Evolutionary conservation across 1,284 basidiomycete genomes (phyloP).

Genomic region (Boletellus deceptivus): DNA sequence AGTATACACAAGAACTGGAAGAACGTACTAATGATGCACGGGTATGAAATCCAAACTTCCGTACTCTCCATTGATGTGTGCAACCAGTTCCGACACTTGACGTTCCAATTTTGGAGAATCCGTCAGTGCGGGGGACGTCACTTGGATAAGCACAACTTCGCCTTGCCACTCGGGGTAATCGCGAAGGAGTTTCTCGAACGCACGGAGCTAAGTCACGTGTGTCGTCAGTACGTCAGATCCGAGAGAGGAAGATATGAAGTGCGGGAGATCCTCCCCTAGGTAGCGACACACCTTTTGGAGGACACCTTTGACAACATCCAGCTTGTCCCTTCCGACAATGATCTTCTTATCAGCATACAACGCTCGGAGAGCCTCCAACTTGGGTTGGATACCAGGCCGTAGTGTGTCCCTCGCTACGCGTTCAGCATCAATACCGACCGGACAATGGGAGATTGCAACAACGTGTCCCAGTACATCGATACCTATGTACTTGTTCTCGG

Average conservation of each 20-base stretch:
- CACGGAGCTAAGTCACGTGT: conserved; percentile 63
- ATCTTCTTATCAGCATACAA: conserved; percentile 98
- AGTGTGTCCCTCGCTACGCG: conserved; percentile 84
- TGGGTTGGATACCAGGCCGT: conserved; percentile 83
- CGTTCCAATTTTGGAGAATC: conserved; percentile 94
- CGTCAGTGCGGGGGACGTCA: conserved; percentile 92
- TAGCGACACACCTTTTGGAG: conserved; percentile 75
- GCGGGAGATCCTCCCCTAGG: neutral
- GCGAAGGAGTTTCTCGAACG: conserved; percentile 92
- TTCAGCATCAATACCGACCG: conserved; percentile 96
- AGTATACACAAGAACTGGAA: conserved; percentile 49
- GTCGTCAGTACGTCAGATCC: conserved; percentile 6
- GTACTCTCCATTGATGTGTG: conserved; percentile 96
- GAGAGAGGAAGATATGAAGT: neutral
- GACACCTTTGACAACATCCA: conserved; percentile 97
- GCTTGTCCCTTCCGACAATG: conserved; percentile 97
- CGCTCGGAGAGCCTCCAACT: conserved; percentile 80
- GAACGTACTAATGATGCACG: conserved; percentile 94
- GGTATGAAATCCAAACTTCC: conserved; percentile 96
- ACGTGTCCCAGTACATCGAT: conserved; percentile 91
- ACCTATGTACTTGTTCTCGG: conserved; percentile 44
- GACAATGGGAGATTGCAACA: conserved; percentile 85
- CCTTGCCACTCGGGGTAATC: conserved; percentile 97
- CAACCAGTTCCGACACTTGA: conserved; percentile 92
- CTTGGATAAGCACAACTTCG: conserved; percentile 83